A percentile compares a stretch with the other conserved stretches of the same genome.
These are phyloP conservation scores for Ceratocystis lukuohia DNA, from an alignment of 2,329 filamentous ascomycete species.

Conservation along the genomic window DNA sequence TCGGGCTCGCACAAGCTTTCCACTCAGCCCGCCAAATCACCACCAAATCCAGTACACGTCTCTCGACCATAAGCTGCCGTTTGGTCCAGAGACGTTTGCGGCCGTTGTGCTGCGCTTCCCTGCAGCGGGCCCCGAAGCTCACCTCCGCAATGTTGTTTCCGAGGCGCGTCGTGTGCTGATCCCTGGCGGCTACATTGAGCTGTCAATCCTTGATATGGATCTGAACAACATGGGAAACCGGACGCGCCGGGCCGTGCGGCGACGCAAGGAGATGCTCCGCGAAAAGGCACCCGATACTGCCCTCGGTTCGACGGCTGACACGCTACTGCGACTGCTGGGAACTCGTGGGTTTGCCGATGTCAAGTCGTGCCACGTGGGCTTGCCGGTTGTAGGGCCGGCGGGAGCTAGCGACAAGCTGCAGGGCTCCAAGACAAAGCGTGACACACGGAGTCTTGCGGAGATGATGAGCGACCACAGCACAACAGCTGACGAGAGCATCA, in stretches of 20 bases:
- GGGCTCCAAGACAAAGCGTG: constrained; percentile 24
- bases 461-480: constrained; percentile 59
- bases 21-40: constrained; percentile 53
- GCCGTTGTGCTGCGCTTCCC: constrained; percentile 69
- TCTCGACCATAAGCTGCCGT: constrained; percentile 55
- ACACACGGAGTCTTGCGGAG: constrained; percentile 50
- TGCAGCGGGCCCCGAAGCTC: constrained; percentile 49
- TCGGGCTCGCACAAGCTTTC: constrained; percentile 34
- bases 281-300: constrained; percentile 45
- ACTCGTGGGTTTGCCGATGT: constrained; percentile 57
- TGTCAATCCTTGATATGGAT: constrained; percentile 65
- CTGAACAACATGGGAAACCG: constrained; percentile 69
- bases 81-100: constrained; percentile 61
- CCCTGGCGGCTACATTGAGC: constrained; percentile 65
- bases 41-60: constrained; percentile 58
- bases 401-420: constrained; percentile 22
- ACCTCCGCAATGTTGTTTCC: constrained; percentile 57
- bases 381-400: constrained; percentile 44
- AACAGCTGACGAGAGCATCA: constrained; percentile 69
- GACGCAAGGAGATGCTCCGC: constrained; percentile 58
- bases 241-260: constrained; percentile 53
- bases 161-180: constrained; percentile 67
- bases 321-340: constrained; percentile 53
- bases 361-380: constrained; percentile 63
- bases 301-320: constrained; percentile 46